These are phyloP conservation scores for Tylopilus vinaceipallidus DNA, from an alignment of 768 basidiomycete species.

Conservation along the genomic window DNA sequence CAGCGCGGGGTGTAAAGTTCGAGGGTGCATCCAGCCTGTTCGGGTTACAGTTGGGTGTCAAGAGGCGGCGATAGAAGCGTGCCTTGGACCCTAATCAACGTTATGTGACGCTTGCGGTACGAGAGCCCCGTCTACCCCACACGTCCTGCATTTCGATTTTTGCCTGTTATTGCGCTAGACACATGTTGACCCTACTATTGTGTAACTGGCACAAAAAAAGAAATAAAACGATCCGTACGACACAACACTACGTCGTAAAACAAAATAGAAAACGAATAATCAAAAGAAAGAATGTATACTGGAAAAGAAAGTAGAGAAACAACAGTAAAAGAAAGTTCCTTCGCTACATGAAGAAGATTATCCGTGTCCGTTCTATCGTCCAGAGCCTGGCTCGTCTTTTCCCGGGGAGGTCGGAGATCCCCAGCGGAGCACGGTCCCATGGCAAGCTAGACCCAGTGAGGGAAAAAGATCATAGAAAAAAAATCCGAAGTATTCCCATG, in stretches of 20 bases:
- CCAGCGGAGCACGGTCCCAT: too few relatives aligned
- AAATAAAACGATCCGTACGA: constrained; percentile 25
- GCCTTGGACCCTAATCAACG: too few relatives aligned
- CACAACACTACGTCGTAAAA: constrained; percentile 23
- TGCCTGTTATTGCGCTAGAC: constrained; percentile 7
- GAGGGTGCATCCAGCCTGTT: too few relatives aligned
- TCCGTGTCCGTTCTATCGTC: constrained; percentile 30
- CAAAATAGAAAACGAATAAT: constrained; percentile 34
- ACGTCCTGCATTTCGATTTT: constrained; percentile 2
- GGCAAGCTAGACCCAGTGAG: constrained; percentile 2
- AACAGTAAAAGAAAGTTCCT: constrained; percentile 15
- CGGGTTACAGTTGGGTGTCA: too few relatives aligned
- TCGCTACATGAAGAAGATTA: constrained; percentile 27
- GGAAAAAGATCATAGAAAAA: constrained; percentile 22
- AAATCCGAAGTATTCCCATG: constrained; percentile 17
- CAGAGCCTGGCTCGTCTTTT: constrained; percentile 6
- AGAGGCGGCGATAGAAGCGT: too few relatives aligned
- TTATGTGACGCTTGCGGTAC: too few relatives aligned
- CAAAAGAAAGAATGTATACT: constrained; percentile 8
- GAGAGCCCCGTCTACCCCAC: too few relatives aligned
- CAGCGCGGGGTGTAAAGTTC: too few relatives aligned
- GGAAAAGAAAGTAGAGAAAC: background rate
- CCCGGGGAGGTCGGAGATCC: too few relatives aligned
- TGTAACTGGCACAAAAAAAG: constrained; percentile 3
- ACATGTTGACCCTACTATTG: constrained; percentile 4